Conservation (phyloP, 768 basidiomycete species). For the Lactifluus subvellereus region DNA sequence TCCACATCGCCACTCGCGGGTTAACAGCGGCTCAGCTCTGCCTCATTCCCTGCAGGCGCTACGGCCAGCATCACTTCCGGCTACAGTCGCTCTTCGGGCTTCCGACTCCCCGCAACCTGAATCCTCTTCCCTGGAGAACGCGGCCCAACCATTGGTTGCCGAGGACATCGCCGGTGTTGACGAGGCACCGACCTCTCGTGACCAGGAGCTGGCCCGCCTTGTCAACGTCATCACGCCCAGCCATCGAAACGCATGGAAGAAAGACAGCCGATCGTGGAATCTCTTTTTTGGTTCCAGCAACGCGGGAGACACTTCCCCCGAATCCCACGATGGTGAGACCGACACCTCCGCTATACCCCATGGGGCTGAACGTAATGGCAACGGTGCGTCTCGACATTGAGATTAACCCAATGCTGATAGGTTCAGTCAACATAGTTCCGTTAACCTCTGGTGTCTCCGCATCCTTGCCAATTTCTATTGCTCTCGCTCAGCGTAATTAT, state of each 20-base stretch:
- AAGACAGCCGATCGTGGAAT: slow-evolving; percentile 58
- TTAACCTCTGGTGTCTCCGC: slow-evolving; percentile 33
- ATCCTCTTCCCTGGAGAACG: slow-evolving; percentile 7
- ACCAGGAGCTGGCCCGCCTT: slow-evolving; percentile 51
- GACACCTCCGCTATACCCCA: slow-evolving; percentile 23
- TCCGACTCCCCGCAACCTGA: slow-evolving; percentile 16
- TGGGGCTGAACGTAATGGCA: slow-evolving; percentile 25
- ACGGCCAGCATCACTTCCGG: slow-evolving; percentile 65
- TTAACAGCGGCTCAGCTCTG: slow-evolving; percentile 36
- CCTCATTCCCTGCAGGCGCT: slow-evolving; percentile 54
- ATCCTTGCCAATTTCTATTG: slow-evolving; percentile 63
- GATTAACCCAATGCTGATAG: not conserved
- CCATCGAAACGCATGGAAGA: slow-evolving; percentile 65
- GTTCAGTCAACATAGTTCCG: not conserved
- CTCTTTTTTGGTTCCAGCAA: slow-evolving; percentile 46
- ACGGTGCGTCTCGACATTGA: not conserved
- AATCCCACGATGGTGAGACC: slow-evolving; percentile 30
- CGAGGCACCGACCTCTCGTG: slow-evolving; percentile 34
- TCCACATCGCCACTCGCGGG: slow-evolving; percentile 26
- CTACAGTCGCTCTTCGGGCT: slow-evolving; percentile 50
- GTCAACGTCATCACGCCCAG: slow-evolving; percentile 68
- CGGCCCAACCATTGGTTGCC: not conserved
- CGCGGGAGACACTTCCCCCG: slow-evolving; percentile 26
- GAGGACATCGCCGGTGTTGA: slow-evolving; percentile 17
- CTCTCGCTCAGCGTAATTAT: slow-evolving; percentile 29